Evolutionary conservation across 1,139 yeast species (phyloP), one percentile per base, ranked within the genome.

Genomic region (Pichia sp.): DNA sequence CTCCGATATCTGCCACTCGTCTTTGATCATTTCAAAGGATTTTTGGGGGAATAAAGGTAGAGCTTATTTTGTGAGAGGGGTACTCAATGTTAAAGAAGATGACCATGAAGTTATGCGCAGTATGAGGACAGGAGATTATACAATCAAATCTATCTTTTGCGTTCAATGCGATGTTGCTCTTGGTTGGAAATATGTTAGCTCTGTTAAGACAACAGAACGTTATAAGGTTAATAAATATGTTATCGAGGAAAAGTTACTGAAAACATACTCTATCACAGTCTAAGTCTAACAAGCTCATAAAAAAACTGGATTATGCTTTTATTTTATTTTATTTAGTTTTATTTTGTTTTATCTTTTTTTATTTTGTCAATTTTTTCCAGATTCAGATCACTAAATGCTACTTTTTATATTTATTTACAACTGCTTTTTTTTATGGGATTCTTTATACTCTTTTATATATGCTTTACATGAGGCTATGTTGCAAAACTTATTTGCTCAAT

Each of bases 171-270:
- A 64, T 39, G 56, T 62, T 4, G 67, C 68, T 36, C 62, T 85
- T 28, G 96, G 95, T 9, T 85, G 96, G 96, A 74, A 71, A 50
- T 86, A 86, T 59, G 68, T 80, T 46, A 73, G 71, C 52, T 73
- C 91, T 11, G 75, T 67, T 47, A 65, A 67, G 35, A 61, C 63
- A 39, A 56, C 66, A 22, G 86, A 85, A 60, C 65, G 68, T 46
- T 85, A 85, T 59, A 85, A 86, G 58, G 91, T 79, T 56, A 86
- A 88, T 38, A 79, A 80, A 57, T 84, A 66, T 58, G 89, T 84
- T 36, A 76, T 85, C 56, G 95, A 84, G 62, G 64, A 60, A 26
- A 52, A 42, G 17, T 28, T 46, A 8, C 28, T 44, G 25, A 36
- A 41, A 28, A 34, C 34, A n/a, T 44, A 39, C 19, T n/a, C 31